phyloP scores from a whole-genome alignment of 768 basidiomycete genomes.

The Pleurotus platypus region DNA sequence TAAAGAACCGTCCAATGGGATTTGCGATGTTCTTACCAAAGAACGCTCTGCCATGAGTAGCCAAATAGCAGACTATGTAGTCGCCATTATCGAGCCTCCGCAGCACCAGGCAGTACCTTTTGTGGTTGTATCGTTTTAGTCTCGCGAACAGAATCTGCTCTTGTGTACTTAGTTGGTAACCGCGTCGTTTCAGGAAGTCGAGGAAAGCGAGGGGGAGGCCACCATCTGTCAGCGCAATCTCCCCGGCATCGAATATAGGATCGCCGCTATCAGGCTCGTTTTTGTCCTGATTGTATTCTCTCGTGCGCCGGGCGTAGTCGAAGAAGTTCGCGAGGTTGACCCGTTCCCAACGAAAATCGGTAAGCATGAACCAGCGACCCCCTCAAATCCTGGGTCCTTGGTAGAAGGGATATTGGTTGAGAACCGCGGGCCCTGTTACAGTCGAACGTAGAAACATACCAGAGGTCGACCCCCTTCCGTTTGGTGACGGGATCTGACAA shows the following conservation, averaged over 20 bases:
- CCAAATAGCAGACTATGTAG: conserved; percentile 33
- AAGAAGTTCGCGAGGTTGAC: conserved; percentile 3
- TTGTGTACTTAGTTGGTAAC: conserved; percentile 16
- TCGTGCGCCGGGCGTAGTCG: background rate
- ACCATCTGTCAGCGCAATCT: conserved; percentile 1
- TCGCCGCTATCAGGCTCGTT: background rate
- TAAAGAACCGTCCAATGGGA: conserved; percentile 26
- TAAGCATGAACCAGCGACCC: background rate
- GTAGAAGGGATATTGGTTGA: too few species aligned
- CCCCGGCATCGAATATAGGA: background rate
- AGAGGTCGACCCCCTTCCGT: background rate
- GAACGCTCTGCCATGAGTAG: conserved; percentile 27
- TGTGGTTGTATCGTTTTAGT: background rate
- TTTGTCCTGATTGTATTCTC: background rate
- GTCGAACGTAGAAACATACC: background rate
- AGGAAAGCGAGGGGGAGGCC: conserved; percentile 3
- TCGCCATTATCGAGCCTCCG: conserved; percentile 19
- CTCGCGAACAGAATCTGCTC: conserved; percentile 11
- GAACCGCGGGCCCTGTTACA: too few species aligned
- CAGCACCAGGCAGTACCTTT: conserved; percentile 32
- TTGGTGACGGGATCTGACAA: too few species aligned
- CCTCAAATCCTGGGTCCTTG: background rate
- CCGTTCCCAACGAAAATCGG: conserved; percentile 4
- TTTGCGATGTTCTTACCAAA: conserved; percentile 17
- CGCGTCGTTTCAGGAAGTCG: conserved; percentile 1